A percentile compares a stretch with the other conserved stretches of the same genome.
Conservation (phyloP, 2,329 filamentous ascomycete species). For the Dryadomyces quercus-mongolicae region DNA sequence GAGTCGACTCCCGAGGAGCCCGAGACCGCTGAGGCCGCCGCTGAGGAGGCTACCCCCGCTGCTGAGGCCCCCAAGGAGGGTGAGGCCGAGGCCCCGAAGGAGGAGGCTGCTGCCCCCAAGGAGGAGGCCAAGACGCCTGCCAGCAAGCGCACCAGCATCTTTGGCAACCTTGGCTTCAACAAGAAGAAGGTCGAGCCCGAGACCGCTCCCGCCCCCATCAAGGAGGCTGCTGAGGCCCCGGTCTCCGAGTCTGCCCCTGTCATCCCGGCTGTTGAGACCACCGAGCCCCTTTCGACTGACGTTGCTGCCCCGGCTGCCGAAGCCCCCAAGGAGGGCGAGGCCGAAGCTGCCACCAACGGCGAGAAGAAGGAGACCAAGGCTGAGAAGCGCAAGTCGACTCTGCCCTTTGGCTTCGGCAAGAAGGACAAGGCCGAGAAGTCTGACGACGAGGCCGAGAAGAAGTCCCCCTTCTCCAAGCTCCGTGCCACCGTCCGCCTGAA, state of each 20-base stretch:
- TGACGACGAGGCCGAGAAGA: constrained; percentile 52
- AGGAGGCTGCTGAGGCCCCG: constrained; percentile 27
- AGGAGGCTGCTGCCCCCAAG: constrained; percentile 13
- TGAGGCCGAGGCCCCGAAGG: constrained; percentile 10
- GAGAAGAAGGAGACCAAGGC: constrained; percentile 56
- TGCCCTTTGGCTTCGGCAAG: constrained; percentile 56
- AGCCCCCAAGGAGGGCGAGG: too few relatives aligned
- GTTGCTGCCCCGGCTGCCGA: constrained; percentile 19
- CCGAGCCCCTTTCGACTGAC: constrained; percentile 36
- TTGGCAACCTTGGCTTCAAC: constrained; percentile 41
- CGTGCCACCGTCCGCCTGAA: constrained; percentile 41
- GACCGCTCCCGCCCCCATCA: constrained; percentile 26
- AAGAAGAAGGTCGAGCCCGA: constrained; percentile 45
- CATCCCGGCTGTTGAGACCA: constrained; percentile 46
- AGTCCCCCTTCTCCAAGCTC: constrained; percentile 49
- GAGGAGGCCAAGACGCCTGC: constrained; percentile 27
- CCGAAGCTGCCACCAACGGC: constrained; percentile 27
- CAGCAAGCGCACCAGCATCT: constrained; percentile 42
- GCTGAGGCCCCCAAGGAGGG: constrained; percentile 21
- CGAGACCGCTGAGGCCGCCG: constrained; percentile 20
- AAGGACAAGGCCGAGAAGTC: constrained; percentile 73
- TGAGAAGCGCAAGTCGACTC: constrained; percentile 72
- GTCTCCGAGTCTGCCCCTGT: constrained; percentile 43
- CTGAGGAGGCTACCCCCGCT: constrained; percentile 18
- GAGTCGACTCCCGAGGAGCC: constrained; percentile 19